Conservation (phyloP, 495 filamentous ascomycete genomes). For the Hypoxylon fragiforme region DNA sequence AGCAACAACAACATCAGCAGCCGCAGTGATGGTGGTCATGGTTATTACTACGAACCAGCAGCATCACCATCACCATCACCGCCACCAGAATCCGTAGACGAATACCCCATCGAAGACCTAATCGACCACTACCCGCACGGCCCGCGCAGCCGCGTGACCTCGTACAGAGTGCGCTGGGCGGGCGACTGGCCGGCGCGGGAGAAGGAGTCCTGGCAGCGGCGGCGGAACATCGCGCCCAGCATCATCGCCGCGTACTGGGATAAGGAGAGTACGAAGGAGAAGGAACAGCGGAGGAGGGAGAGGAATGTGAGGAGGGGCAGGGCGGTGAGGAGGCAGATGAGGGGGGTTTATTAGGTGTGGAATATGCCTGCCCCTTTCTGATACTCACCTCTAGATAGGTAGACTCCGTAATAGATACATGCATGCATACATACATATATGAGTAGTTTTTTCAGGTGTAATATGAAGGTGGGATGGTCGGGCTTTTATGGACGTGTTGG, state of each 20-base stretch:
- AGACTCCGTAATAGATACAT: neutral
- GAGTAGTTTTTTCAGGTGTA: too few species aligned
- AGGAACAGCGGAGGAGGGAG: neutral
- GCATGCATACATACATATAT: too few species aligned
- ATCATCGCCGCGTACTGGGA: conserved; percentile 5
- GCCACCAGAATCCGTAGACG: too few species aligned
- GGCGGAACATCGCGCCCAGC: neutral
- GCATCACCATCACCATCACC: too few species aligned
- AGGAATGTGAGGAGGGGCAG: neutral
- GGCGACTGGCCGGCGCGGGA: conserved; percentile 4
- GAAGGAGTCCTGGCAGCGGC: conserved; percentile 1
- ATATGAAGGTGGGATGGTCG: too few species aligned
- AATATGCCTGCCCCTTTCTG: neutral
- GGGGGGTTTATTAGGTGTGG: neutral
- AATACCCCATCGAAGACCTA: conserved; percentile 5
- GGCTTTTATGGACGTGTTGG: too few species aligned
- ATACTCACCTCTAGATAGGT: neutral
- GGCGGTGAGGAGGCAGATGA: neutral
- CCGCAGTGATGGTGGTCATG: too few species aligned
- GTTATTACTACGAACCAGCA: too few species aligned
- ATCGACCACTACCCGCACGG: conserved; percentile 1
- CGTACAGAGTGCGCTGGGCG: conserved; percentile 7
- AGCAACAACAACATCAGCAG: too few species aligned
- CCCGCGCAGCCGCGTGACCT: neutral
- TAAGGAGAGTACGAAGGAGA: neutral